These are phyloP conservation scores for Botrytis aclada DNA, from an alignment of 2,329 filamentous ascomycete genomes.

Conservation along the genomic window DNA sequence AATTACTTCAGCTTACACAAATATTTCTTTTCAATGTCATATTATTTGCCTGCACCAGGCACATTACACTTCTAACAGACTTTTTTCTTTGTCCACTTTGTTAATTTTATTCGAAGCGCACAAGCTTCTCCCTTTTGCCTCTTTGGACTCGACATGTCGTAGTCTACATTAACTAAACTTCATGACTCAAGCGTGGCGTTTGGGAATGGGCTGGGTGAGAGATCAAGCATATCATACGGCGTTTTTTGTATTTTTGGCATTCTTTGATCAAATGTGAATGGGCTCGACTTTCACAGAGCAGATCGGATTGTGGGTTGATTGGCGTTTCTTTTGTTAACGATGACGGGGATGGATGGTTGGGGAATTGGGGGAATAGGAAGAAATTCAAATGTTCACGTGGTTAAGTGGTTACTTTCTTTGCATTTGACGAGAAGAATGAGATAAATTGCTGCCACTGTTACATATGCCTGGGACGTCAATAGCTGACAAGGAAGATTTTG, in stretches of 20 bases:
- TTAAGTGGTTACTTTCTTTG: neutral
- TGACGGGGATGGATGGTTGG: neutral
- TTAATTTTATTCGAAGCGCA: constrained; percentile 1
- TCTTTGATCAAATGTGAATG: neutral
- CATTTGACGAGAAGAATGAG: neutral
- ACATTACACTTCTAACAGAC: constrained; percentile 3
- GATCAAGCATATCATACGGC: constrained; percentile 10
- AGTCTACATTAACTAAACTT: constrained; percentile 1
- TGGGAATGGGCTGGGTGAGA: neutral
- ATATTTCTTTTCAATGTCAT: constrained; percentile 17
- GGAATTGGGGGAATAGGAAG: neutral
- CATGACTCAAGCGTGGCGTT: constrained; percentile 18
- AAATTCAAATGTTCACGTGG: neutral
- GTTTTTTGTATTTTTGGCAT: neutral
- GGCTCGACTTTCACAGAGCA: neutral
- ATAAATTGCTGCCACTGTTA: neutral
- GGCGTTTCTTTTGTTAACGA: neutral
- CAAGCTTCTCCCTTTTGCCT: neutral
- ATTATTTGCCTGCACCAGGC: constrained; percentile 13
- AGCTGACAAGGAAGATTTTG: neutral
- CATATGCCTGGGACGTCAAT: neutral
- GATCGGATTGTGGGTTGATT: neutral
- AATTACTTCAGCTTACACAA: neutral
- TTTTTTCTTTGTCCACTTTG: constrained; percentile 4
- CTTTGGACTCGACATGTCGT: neutral